Base-by-base conservation (phyloP, 176 grass and related monocot genomes). In the Miscanthus lutarioriparius region DNA sequence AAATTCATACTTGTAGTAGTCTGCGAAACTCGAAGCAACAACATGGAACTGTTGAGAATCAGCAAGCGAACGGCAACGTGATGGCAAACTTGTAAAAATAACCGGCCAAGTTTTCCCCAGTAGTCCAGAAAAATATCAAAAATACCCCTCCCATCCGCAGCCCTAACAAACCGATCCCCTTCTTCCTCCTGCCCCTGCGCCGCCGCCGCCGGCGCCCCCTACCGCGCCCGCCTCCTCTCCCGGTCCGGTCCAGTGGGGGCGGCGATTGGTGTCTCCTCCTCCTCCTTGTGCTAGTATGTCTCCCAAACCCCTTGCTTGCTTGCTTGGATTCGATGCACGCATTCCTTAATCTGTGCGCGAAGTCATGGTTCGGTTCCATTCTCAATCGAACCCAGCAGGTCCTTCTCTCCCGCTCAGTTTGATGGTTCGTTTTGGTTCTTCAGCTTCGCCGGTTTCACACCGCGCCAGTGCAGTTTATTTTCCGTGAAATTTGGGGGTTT, bases 61-160 rank as follows among this genome's bases (percentile, higher is more conserved):
- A 14, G 32, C 33, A 2, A 3, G 33, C 33, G 2, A 16, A 67
- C 65, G 37, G 4, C 5, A 12, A 65, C 26, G 32, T n/a, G 61
- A 22, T 58, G 65, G 66, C 66, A 71, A 82, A 82, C 53, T 82
- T 82, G 47, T 82, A 16, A 71, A 82, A 82, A 58, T 14, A 71
- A 38, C 66, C 79, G 51, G 56, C 35, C 66, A 81, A 81, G 63
- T 48, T 80, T 66, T n/a, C 44, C 19, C 27, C 20, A n/a, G 0
- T 58, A 19, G 17, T 53, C 1, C 5, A 10, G 28, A 51, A 80
- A 80, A 53, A 61, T 80, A 51, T 68, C 64, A 58, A 82, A 82
- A 70, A 39, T 70, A 70, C 66, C 79, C 79, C 44, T 82, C 8
- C 16, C 8, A 0, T 38, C 67, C 66, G 17, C 33, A 58, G 48